Conservation (phyloP, 768 basidiomycete genomes). For the Tylopilus subfusipes region DNA sequence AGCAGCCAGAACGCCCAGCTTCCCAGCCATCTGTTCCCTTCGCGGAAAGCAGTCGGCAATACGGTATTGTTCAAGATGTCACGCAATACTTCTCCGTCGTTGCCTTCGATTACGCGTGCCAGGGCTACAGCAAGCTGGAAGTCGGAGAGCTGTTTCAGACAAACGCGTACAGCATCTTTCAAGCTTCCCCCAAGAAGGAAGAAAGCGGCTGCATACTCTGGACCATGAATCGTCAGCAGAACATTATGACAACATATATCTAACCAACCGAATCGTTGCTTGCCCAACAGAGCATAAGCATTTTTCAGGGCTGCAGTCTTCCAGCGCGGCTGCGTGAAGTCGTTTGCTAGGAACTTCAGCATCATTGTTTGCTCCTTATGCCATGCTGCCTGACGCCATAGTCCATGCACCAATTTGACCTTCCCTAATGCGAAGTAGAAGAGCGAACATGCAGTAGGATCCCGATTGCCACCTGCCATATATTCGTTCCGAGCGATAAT, state of each 20-base stretch:
- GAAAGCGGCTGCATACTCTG: constrained; percentile 98
- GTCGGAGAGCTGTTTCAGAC: constrained; percentile 82
- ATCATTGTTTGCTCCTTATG: constrained; percentile 86
- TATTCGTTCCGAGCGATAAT: constrained; percentile 89
- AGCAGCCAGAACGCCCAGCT: constrained; percentile 98
- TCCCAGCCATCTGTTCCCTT: constrained; percentile 89
- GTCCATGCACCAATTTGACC: constrained; percentile 83
- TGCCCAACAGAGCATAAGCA: constrained; percentile 87
- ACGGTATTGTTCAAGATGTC: constrained; percentile 71
- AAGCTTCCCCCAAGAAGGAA: constrained; percentile 88
- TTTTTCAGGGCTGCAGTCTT: constrained; percentile 93
- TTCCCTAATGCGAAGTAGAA: constrained; percentile 96
- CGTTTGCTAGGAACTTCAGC: constrained; percentile 90
- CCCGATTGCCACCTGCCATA: constrained; percentile 80
- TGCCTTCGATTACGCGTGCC: constrained; percentile 79
- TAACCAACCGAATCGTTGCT: constrained; percentile 82
- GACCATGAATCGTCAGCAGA: constrained; percentile 2
- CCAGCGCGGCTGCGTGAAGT: constrained; percentile 84
- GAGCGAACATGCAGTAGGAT: constrained; percentile 85
- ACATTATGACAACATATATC: not conserved
- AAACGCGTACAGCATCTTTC: constrained; percentile 90
- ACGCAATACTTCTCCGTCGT: constrained; percentile 73
- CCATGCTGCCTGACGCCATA: constrained; percentile 95
- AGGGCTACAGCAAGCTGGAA: constrained; percentile 88
- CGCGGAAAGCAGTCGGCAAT: constrained; percentile 77